phyloP scores from a whole-genome alignment of 106 monocot genomes.

The Dioscorea zingiberensis region DNA sequence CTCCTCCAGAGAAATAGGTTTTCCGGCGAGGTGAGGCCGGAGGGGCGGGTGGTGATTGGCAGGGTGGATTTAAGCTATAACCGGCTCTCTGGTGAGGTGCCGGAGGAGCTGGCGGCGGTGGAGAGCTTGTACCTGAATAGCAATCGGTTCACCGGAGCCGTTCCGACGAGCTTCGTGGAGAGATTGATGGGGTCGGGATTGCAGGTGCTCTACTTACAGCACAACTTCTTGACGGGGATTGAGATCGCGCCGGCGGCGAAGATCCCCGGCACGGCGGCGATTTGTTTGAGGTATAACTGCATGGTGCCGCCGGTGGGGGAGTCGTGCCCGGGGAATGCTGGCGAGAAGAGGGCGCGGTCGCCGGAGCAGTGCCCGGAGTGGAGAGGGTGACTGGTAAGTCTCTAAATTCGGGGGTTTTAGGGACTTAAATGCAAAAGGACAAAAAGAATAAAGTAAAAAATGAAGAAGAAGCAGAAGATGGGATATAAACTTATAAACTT shows the following conservation, averaged over 20 bases:
- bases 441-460: no score
- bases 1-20: constrained; percentile 58
- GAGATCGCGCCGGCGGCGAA: constrained; percentile 53
- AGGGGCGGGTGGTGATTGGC: constrained; percentile 32
- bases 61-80: constrained; percentile 73
- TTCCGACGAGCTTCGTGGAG: constrained; percentile 51
- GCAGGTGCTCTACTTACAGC: constrained; percentile 68
- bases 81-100: constrained; percentile 38
- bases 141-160: constrained; percentile 59
- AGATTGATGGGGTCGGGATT: constrained; percentile 44
- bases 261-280: constrained; percentile 40
- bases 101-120: constrained; percentile 48
- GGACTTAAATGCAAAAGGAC: no score
- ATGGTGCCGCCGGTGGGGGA: constrained; percentile 69
- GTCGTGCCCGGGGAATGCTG: constrained; percentile 67
- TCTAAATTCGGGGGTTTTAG: no score
- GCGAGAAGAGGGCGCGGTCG: constrained; percentile 45
- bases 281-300: constrained; percentile 72
- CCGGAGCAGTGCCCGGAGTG: constrained; percentile 63
- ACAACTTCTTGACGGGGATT: constrained; percentile 67
- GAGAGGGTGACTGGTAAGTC: constrained; percentile 23
- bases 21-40: constrained; percentile 27
- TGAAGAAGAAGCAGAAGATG: no score
- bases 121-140: constrained; percentile 63
- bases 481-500: no score